Evolutionary conservation across 495 filamentous ascomycete species (phyloP).

Genomic region (Neurospora tetraspora): DNA sequence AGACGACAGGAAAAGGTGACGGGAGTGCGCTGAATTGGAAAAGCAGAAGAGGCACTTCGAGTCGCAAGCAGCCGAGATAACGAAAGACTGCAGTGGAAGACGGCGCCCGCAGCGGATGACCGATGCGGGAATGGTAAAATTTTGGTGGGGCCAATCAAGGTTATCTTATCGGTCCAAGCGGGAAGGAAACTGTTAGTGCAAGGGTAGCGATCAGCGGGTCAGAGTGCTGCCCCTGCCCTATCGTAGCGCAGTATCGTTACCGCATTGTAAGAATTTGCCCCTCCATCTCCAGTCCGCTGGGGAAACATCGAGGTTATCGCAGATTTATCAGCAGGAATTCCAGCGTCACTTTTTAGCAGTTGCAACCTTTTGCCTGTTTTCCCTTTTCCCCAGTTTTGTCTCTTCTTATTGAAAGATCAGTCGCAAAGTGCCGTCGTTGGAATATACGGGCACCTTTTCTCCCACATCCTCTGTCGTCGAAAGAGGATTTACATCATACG

Average conservation of each 20-base stretch:
- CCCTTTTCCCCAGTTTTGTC: background rate
- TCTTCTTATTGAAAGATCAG: background rate
- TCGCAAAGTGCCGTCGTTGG: background rate
- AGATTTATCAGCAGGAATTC: background rate
- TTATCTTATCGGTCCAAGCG: slow-evolving; percentile 21
- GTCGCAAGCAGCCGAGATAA: slow-evolving; percentile 1
- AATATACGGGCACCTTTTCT: background rate
- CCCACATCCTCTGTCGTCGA: background rate
- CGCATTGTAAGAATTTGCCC: slow-evolving; percentile 22
- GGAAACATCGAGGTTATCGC: background rate
- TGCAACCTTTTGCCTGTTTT: background rate
- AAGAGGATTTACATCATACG: background rate
- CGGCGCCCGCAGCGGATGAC: background rate
- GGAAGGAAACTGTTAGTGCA: background rate
- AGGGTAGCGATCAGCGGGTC: slow-evolving; percentile 2
- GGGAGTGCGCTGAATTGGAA: background rate
- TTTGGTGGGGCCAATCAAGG: slow-evolving; percentile 34
- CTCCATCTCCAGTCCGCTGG: slow-evolving; percentile 15
- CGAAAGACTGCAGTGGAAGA: background rate
- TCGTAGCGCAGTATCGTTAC: slow-evolving; percentile 16
- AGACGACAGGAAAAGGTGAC: background rate
- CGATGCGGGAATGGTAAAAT: slow-evolving; percentile 20
- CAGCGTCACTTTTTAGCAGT: too few relatives aligned
- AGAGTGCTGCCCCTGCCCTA: background rate
- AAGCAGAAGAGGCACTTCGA: slow-evolving; percentile 3